Evolutionary conservation across 352 stramenopile genomes (phyloP).

Genomic region (Pythium inflatum): DNA sequence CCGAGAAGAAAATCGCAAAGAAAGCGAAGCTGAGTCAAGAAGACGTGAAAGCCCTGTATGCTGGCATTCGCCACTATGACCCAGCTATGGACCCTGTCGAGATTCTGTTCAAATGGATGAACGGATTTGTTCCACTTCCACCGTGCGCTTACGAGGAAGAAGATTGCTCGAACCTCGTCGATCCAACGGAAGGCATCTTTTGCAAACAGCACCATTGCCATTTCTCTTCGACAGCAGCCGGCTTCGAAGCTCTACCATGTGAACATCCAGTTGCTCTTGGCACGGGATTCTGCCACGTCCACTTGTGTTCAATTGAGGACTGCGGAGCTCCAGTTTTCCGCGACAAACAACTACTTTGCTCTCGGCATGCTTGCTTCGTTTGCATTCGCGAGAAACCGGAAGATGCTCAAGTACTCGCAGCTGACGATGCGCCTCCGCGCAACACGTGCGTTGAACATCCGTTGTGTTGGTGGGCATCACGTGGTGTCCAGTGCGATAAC

Average conservation of each 20-base stretch:
- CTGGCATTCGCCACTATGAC: conserved; percentile 69
- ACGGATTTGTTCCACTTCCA: conserved; percentile 52
- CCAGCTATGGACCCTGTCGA: conserved; percentile 48
- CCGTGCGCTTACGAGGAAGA: conserved; percentile 38
- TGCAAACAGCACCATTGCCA: conserved; percentile 39
- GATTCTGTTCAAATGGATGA: conserved; percentile 66
- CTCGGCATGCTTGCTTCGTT: conserved; percentile 62
- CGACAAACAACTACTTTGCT: conserved; percentile 47
- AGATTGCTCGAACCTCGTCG: conserved; percentile 42
- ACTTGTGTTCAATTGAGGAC: conserved; percentile 43
- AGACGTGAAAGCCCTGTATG: conserved; percentile 44
- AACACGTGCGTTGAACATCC: conserved; percentile 57
- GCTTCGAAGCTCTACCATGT: conserved; percentile 27
- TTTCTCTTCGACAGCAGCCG: neutral
- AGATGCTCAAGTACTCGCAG: conserved; percentile 26
- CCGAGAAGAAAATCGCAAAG: too few relatives aligned
- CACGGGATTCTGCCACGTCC: conserved; percentile 43
- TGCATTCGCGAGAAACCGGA: conserved; percentile 37
- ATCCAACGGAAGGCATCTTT: conserved; percentile 26
- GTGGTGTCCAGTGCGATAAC: conserved; percentile 38
- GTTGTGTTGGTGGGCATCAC: conserved; percentile 51
- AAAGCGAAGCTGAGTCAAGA: conserved; percentile 29
- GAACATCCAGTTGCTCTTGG: conserved; percentile 32
- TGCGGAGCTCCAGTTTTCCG: conserved; percentile 28
- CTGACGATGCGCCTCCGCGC: conserved; percentile 48